Evolutionary conservation across 257 asterid genomes (phyloP).

Genomic region (Solanum medicagineum): DNA sequence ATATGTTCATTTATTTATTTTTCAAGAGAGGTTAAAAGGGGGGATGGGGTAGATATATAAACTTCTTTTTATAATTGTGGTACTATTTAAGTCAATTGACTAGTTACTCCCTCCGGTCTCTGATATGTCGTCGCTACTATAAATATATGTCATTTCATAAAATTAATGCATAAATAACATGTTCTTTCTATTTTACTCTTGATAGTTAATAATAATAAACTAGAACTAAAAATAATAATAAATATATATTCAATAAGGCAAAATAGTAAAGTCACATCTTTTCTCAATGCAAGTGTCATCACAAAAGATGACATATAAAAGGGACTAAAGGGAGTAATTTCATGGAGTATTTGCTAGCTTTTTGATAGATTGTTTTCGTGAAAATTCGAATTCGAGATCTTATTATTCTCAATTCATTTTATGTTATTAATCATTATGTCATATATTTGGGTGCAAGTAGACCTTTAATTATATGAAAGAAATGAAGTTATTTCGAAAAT

Average conservation of each 20-base stretch:
- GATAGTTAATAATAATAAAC: too few species aligned
- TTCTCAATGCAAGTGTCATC: too few species aligned
- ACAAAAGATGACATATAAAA: too few species aligned
- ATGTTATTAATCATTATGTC: not conserved
- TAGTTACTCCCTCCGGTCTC: not conserved
- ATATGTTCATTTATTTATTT: not conserved
- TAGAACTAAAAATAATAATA: too few species aligned
- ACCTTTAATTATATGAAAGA: not conserved
- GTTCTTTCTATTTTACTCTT: too few species aligned
- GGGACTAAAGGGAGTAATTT: not conserved
- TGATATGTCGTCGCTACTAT: too few species aligned
- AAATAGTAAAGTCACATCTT: too few species aligned
- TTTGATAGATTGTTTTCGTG: not conserved
- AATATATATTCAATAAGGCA: too few species aligned
- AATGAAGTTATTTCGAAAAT: not conserved
- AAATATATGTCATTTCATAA: too few species aligned
- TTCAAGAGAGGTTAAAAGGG: not conserved
- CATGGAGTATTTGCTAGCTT: not conserved
- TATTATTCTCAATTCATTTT: not conserved
- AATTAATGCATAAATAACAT: too few species aligned
- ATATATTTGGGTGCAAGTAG: not conserved
- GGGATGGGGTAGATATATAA: not conserved
- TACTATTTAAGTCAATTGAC: not conserved
- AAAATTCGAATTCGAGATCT: not conserved
- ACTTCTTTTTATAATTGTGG: not conserved